Evolutionary conservation across 2,329 filamentous ascomycete genomes (phyloP), one percentile per base, ranked within the genome.

Genomic region (Cordyceps fumosorosea): DNA sequence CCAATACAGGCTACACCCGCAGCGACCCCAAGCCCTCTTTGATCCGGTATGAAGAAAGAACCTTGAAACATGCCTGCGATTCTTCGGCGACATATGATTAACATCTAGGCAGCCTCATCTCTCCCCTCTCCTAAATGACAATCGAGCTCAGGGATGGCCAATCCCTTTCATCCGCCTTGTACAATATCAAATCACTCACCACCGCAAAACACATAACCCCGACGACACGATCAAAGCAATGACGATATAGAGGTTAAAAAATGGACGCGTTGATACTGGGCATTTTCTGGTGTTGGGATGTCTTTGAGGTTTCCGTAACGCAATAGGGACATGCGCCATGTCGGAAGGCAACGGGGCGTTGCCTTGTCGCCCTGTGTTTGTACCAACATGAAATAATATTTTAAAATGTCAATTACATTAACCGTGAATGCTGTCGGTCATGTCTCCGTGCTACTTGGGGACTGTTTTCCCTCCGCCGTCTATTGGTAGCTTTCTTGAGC

Each of bases 1-100:
- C 64, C 26, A 60, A 48, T 58, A 65, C 71, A 95, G 90, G 93
- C 70, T 98, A 96, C 81, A 96, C 93, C 61, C 89, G 90, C 76
- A 98, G 93, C 81, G 89, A 93, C 76, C 95, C 95, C 47, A 87
- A 90, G 74, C 95, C 95, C 61, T 88, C 91, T 11, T 71, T 82
- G 69, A 85, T 85, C 71, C 79, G 80, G 82, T 85, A 78, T 60
- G 78, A 40, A 11, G 5, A 4, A 20, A 20, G 2, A 4, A 12
- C 12, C 4, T 6, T 20, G 10, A 26, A 37, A 11, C 26, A 11
- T 7, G 10, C 8, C 11, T 6, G 16, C 14, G 3, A 1, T 14
- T 24, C 3, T 11, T n/a, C 16, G 12, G 44, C 11, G 37, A 42
- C 6, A 51, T 62, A 71, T 75, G 59, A 76, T 64, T 62, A 52